Evolutionary conservation across 208 protist species (phyloP).

Genomic region (Leishmania tarentolae): DNA sequence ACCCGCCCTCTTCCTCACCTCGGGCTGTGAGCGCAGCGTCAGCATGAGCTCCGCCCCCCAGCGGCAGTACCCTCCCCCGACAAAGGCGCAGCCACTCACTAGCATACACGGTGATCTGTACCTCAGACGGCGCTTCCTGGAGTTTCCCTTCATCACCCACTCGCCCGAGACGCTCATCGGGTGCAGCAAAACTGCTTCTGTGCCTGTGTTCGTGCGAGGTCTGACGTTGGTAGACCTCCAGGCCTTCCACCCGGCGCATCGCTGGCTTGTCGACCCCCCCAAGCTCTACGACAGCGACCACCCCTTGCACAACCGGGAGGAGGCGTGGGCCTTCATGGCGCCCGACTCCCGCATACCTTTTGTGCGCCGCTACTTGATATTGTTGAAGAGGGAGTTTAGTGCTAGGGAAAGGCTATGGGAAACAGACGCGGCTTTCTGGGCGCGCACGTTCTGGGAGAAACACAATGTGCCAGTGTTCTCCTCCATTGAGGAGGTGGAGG

Average conservation of each 20-base stretch:
- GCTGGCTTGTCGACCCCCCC: constrained; percentile 23
- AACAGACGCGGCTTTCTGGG: background rate
- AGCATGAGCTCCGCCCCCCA: background rate
- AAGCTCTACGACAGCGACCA: background rate
- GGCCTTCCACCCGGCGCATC: constrained; percentile 29
- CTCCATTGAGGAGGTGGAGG: background rate
- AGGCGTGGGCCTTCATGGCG: constrained; percentile 16
- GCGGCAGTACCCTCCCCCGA: background rate
- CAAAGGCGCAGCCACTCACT: background rate
- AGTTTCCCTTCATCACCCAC: constrained; percentile 32
- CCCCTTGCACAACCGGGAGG: background rate
- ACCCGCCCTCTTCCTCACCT: background rate
- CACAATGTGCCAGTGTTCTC: constrained; percentile 1
- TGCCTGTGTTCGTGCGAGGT: constrained; percentile 11
- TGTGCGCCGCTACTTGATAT: constrained; percentile 25
- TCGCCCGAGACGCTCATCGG: constrained; percentile 24
- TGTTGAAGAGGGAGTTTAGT: constrained; percentile 19
- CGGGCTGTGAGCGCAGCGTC: background rate
- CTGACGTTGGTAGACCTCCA: constrained; percentile 24
- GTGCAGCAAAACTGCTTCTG: background rate
- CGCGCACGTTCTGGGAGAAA: background rate
- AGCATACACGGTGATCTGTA: constrained; percentile 4
- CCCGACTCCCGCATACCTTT: constrained; percentile 20
- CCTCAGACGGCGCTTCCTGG: constrained; percentile 6
- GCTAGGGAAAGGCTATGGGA: background rate